Percentiles rank a stretch among this genome's conserved stretches.
phyloP scores from a whole-genome alignment of 345 rosid genomes.

The Hypericum perforatum region DNA sequence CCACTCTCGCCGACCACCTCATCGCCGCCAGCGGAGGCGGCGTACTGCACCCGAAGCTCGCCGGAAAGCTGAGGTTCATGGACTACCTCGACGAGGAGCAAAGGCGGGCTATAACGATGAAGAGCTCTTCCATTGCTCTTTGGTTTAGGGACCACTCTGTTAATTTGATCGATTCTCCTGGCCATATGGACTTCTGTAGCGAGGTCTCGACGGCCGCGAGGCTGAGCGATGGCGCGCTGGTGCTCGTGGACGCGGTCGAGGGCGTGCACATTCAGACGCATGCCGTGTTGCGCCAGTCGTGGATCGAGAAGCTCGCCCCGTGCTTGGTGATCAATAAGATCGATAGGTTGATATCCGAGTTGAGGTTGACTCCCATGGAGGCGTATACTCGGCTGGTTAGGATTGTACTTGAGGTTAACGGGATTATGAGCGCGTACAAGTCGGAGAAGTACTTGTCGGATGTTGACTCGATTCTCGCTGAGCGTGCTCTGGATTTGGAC shows the following conservation, averaged over 20 bases:
- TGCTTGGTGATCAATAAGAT: constrained; percentile 91
- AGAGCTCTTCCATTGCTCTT: constrained; percentile 83
- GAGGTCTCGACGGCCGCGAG: constrained; percentile 92
- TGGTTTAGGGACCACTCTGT: constrained; percentile 41
- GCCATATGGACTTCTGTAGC: constrained; percentile 96
- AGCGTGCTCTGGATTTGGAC: constrained; percentile 34
- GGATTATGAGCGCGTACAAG: constrained; percentile 71
- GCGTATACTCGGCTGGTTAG: constrained; percentile 66
- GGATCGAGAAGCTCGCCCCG: constrained; percentile 88
- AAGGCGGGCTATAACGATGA: constrained; percentile 94
- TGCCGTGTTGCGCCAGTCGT: constrained; percentile 78
- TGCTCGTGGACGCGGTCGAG: constrained; percentile 93
- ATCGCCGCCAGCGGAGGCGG: constrained; percentile 82
- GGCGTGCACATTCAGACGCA: constrained; percentile 93
- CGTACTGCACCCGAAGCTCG: constrained; percentile 65
- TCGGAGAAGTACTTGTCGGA: constrained; percentile 88
- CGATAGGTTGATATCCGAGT: constrained; percentile 80
- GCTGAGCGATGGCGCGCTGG: constrained; percentile 81
- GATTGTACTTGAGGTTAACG: constrained; percentile 91
- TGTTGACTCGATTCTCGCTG: constrained; percentile 72
- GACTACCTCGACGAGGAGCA: constrained; percentile 94
- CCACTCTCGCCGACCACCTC: constrained; percentile 86
- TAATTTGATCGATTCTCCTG: constrained; percentile 87
- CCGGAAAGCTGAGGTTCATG: constrained; percentile 80
- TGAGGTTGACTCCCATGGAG: constrained; percentile 77